Conservation (phyloP, 2,329 filamentous ascomycete species). For the Corinectria fuckeliana region DNA sequence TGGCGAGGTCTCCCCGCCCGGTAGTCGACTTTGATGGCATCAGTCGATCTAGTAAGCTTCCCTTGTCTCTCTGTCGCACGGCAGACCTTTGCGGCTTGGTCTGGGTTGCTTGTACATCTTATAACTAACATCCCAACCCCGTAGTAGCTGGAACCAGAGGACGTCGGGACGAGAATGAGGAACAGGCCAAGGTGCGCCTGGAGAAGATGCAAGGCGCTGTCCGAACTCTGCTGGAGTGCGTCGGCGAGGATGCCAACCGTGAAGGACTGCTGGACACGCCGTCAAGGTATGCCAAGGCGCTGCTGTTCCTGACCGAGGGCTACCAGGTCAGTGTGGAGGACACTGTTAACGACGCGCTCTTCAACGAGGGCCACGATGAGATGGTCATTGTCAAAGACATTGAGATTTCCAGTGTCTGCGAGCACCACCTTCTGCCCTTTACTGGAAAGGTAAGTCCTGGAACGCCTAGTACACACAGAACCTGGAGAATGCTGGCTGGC, state of each 20-base stretch:
- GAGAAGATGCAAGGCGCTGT: slow-evolving; percentile 68
- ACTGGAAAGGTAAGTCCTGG: slow-evolving; percentile 77
- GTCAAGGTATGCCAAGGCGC: slow-evolving; percentile 89
- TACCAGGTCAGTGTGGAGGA: slow-evolving; percentile 94
- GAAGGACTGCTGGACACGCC: slow-evolving; percentile 73
- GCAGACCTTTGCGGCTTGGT: slow-evolving; percentile 4
- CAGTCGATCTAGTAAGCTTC: slow-evolving; percentile 62
- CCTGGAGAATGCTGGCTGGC: too few relatives aligned
- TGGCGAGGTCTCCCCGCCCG: slow-evolving; percentile 53
- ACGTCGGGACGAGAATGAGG: slow-evolving; percentile 60
- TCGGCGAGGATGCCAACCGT: slow-evolving; percentile 71
- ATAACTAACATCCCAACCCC: too few relatives aligned
- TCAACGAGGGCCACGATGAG: slow-evolving; percentile 96
- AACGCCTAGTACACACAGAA: too few relatives aligned
- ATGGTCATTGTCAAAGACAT: slow-evolving; percentile 98
- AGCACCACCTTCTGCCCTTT: slow-evolving; percentile 97
- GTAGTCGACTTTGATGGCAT: slow-evolving; percentile 68
- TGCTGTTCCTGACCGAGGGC: slow-evolving; percentile 95
- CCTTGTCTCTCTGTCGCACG: slow-evolving; percentile 1
- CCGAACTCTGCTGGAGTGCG: slow-evolving; percentile 70
- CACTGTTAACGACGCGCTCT: slow-evolving; percentile 92
- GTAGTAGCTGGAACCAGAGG: slow-evolving; percentile 70
- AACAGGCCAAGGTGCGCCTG: slow-evolving; percentile 55
- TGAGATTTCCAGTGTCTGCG: slow-evolving; percentile 91
- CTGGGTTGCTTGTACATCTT: too few relatives aligned